Conservation (phyloP, 2,329 filamentous ascomycete genomes). For the Aspergillus novoparasiticus region DNA sequence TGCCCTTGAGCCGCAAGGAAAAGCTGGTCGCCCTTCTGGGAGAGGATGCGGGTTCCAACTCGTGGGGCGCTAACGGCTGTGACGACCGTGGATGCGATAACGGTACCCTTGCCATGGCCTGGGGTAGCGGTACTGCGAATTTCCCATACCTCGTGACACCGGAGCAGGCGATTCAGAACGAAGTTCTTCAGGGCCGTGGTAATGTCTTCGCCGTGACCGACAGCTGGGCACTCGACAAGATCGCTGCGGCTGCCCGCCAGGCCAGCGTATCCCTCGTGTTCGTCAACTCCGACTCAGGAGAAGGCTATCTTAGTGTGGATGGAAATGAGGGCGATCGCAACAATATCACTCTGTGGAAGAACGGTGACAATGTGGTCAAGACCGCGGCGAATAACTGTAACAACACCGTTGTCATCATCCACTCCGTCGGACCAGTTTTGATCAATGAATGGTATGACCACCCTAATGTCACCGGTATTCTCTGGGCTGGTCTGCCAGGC, state of each 20-base stretch:
- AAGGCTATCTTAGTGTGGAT: constrained; percentile 82
- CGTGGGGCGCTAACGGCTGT: constrained; percentile 78
- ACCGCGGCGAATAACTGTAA: constrained; percentile 75
- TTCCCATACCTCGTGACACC: constrained; percentile 67
- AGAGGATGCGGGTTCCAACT: constrained; percentile 77
- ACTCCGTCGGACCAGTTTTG: constrained; percentile 79
- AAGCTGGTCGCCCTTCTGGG: constrained; percentile 77
- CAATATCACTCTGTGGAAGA: constrained; percentile 87
- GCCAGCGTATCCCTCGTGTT: constrained; percentile 73
- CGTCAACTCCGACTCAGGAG: constrained; percentile 82
- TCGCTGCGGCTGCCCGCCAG: constrained; percentile 53
- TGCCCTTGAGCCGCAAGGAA: constrained; percentile 76
- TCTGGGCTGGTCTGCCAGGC: constrained; percentile 75
- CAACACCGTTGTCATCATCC: constrained; percentile 91
- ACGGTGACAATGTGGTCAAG: constrained; percentile 78
- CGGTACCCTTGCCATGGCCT: constrained; percentile 65
- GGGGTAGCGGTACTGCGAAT: constrained; percentile 62
- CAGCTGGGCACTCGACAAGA: constrained; percentile 58
- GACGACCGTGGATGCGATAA: constrained; percentile 65
- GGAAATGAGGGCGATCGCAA: constrained; percentile 86
- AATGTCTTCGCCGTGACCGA: constrained; percentile 64
- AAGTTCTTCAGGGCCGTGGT: constrained; percentile 66
- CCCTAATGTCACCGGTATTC: constrained; percentile 72
- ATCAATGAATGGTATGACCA: constrained; percentile 64
- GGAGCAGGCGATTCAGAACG: constrained; percentile 65